phyloP scores from a whole-genome alignment of 805 yeast genomes.

The Sugiyamaella smithiae region DNA sequence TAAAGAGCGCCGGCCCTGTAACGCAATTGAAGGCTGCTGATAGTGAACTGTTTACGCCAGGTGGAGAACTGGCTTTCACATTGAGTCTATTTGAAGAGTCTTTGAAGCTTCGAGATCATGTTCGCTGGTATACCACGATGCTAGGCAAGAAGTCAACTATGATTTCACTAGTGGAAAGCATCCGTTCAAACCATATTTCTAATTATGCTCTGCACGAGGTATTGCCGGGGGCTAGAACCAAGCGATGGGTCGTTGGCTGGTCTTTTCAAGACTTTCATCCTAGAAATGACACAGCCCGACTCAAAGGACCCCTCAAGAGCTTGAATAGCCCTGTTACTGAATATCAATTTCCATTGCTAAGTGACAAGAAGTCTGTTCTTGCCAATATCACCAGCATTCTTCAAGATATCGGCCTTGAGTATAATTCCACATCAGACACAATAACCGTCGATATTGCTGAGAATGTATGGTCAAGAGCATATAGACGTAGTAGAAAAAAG shows the following conservation, averaged over 20 bases:
- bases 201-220: constrained; percentile 36
- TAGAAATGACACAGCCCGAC: background rate
- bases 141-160: constrained; percentile 31
- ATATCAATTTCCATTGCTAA: background rate
- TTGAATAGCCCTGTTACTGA: background rate
- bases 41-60: constrained; percentile 42
- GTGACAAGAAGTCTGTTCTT: too few relatives aligned
- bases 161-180: constrained; percentile 10
- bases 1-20: constrained; percentile 29
- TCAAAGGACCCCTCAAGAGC: background rate
- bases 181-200: constrained; percentile 8
- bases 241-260: constrained; percentile 43
- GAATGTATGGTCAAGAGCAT: constrained; percentile 24
- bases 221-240: constrained; percentile 26
- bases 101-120: constrained; percentile 7
- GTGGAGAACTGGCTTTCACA: constrained; percentile 48
- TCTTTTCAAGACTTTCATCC: constrained; percentile 25
- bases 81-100: constrained; percentile 37
- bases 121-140: constrained; percentile 43
- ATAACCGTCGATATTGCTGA: too few relatives aligned
- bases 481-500: constrained; percentile 12
- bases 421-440: too few relatives aligned
- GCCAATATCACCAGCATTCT: too few relatives aligned
- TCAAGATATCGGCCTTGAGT: too few relatives aligned
- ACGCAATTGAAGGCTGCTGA: constrained; percentile 31